A percentile compares a stretch with the other conserved stretches of the same genome.
Conservation (phyloP, 495 filamentous ascomycete genomes). For the Lindgomyces ingoldianus region DNA sequence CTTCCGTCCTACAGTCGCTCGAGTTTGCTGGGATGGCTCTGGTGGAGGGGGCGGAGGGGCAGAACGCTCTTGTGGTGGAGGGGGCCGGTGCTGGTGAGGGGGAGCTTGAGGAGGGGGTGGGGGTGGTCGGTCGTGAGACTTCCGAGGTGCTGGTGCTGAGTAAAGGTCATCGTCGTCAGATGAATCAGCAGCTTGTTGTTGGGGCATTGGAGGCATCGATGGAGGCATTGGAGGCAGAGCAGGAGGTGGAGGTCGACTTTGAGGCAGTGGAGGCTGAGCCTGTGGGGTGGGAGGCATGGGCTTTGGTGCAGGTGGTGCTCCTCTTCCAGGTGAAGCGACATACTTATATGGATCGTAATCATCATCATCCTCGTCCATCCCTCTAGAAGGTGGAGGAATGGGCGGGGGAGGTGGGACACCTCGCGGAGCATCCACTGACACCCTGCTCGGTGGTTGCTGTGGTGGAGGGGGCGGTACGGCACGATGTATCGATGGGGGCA, state of each 20-base stretch:
- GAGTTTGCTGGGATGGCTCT: slow-evolving; percentile 45
- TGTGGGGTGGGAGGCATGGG: slow-evolving; percentile 25
- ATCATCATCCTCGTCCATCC: slow-evolving; percentile 29
- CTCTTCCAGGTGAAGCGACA: slow-evolving; percentile 7
- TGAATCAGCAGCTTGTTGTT: slow-evolving; percentile 31
- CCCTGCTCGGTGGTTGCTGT: slow-evolving; percentile 37
- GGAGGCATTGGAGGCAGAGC: slow-evolving; percentile 16
- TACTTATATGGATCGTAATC: slow-evolving; percentile 50
- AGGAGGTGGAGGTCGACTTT: slow-evolving; percentile 26
- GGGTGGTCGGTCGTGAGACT: slow-evolving; percentile 44
- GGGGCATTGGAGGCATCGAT: slow-evolving; percentile 15
- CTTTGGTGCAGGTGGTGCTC: slow-evolving; percentile 31
- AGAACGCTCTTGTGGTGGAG: slow-evolving; percentile 22
- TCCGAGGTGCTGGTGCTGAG: slow-evolving; percentile 40
- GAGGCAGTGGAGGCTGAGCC: slow-evolving; percentile 30
- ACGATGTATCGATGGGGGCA: slow-evolving; percentile 34
- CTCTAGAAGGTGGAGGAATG: slow-evolving; percentile 24
- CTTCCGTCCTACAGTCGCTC: slow-evolving; percentile 52
- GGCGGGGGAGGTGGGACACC: slow-evolving; percentile 43
- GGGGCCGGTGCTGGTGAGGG: slow-evolving; percentile 33
- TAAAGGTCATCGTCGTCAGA: slow-evolving; percentile 44
- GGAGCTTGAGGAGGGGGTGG: slow-evolving; percentile 39
- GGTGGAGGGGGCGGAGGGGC: slow-evolving; percentile 45
- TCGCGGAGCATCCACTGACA: slow-evolving; percentile 45
- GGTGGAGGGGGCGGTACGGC: slow-evolving; percentile 46